Conservation (phyloP, 495 filamentous ascomycete genomes). For the Daldinia childiae region DNA sequence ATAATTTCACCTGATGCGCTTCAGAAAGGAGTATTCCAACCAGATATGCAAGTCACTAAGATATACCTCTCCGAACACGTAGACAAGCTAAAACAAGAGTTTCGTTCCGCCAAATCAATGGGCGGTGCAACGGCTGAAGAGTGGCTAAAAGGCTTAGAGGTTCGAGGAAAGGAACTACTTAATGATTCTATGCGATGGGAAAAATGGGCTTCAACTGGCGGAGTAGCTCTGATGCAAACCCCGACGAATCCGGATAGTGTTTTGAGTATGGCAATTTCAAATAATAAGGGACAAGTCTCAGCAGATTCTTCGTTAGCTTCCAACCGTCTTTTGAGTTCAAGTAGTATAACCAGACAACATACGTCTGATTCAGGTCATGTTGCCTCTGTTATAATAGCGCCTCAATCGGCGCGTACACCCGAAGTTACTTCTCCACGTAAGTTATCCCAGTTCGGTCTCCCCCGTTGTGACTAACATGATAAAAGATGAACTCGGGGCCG, state of each 20-base stretch:
- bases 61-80: slow-evolving; percentile 68
- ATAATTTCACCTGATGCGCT: slow-evolving; percentile 63
- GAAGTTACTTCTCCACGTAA: slow-evolving; percentile 1
- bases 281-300: slow-evolving; percentile 2
- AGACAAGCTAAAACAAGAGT: slow-evolving; percentile 61
- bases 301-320: slow-evolving; percentile 5
- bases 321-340: slow-evolving; percentile 3
- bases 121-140: slow-evolving; percentile 71
- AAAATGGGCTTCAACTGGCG: slow-evolving; percentile 68
- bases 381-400: background rate
- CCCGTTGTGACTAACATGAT: background rate
- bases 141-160: slow-evolving; percentile 76
- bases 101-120: slow-evolving; percentile 65
- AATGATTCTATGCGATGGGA: slow-evolving; percentile 74
- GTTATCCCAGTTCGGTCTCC: background rate
- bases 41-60: slow-evolving; percentile 65
- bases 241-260: slow-evolving; percentile 8
- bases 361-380: background rate
- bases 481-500: slow-evolving; percentile 5
- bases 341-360: background rate
- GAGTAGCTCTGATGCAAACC: slow-evolving; percentile 51
- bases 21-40: slow-evolving; percentile 56
- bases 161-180: slow-evolving; percentile 64
- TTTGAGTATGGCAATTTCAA: background rate
- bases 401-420: slow-evolving; percentile 4